Percentiles rank a stretch among this genome's conserved stretches.
phyloP scores from a whole-genome alignment of 225 moss, liverwort and hornwort genomes.

The Rhytidiadelphus loreus region DNA sequence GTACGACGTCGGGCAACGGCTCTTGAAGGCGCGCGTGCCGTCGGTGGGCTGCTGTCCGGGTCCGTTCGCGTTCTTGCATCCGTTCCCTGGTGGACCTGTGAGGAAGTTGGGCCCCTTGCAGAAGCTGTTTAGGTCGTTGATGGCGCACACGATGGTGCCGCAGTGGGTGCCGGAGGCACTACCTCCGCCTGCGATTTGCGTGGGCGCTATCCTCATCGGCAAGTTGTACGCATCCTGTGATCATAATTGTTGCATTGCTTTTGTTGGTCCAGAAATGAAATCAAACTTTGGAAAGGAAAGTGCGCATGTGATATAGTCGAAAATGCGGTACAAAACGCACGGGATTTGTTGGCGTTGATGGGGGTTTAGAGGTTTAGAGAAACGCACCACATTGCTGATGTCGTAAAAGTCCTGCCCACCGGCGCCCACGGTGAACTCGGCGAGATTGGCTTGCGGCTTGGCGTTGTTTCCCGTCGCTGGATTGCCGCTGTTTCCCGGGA shows the following conservation, averaged over 20 bases:
- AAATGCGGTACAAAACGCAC: too few species aligned
- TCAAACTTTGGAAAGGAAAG: not conserved
- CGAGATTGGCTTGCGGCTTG: constrained; percentile 35
- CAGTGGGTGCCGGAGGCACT: not conserved
- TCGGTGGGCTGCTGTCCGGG: not conserved
- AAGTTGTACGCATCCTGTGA: constrained; percentile 33
- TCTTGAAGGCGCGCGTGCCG: constrained; percentile 13
- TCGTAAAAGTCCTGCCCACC: constrained; percentile 28
- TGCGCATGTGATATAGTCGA: not conserved
- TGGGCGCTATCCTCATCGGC: constrained; percentile 10
- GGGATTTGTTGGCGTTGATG: not conserved
- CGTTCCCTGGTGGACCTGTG: constrained; percentile 10
- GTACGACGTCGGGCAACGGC: constrained; percentile 4
- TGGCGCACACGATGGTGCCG: constrained; percentile 16
- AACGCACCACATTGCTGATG: constrained; percentile 38
- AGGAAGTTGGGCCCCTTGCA: not conserved
- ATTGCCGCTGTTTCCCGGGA: not conserved
- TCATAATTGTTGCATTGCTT: not conserved
- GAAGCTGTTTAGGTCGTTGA: constrained; percentile 8
- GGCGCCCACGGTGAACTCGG: constrained; percentile 26
- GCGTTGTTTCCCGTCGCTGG: constrained; percentile 1
- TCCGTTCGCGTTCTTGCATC: constrained; percentile 37
- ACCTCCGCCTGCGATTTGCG: not conserved
- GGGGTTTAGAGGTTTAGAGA: not conserved
- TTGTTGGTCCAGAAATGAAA: too few species aligned